A percentile compares a stretch with the other conserved stretches of the same genome.
Evolutionary conservation across 2,329 filamentous ascomycete species (phyloP).

Genomic region (Phoma sp.): DNA sequence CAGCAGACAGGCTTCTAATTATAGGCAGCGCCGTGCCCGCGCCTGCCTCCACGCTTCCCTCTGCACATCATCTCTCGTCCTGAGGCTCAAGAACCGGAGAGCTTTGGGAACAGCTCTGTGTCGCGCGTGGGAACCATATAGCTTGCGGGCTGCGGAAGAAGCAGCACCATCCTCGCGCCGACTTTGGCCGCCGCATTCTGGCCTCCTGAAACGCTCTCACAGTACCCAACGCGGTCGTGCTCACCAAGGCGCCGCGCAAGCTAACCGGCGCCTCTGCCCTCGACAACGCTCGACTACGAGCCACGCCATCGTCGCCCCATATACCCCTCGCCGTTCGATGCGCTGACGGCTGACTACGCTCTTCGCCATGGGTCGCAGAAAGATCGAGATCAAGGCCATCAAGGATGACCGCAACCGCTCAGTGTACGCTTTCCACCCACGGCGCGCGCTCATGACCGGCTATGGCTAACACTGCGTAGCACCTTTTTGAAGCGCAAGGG

Average conservation of each 20-base stretch:
- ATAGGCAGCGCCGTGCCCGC: slow-evolving; percentile 31
- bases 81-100: slow-evolving; percentile 35
- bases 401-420: slow-evolving; percentile 98
- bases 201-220: slow-evolving; percentile 35
- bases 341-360: slow-evolving; percentile 29
- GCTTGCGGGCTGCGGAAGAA: slow-evolving; percentile 25
- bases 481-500: slow-evolving; percentile 99
- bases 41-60: slow-evolving; percentile 31
- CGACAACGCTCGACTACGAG: slow-evolving; percentile 29
- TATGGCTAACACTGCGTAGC: slow-evolving; percentile 57
- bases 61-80: slow-evolving; percentile 34
- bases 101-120: slow-evolving; percentile 21
- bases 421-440: slow-evolving; percentile 70
- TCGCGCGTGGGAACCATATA: slow-evolving; percentile 38
- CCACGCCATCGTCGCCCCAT: slow-evolving; percentile 20
- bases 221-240: slow-evolving; percentile 23
- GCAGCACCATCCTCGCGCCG: slow-evolving; percentile 24
- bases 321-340: slow-evolving; percentile 31
- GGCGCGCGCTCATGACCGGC: slow-evolving; percentile 22
- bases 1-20: slow-evolving; percentile 35
- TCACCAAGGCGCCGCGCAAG: slow-evolving; percentile 30
- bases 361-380: slow-evolving; percentile 85
- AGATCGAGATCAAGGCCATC: slow-evolving; percentile 99
- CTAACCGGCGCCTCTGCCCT: slow-evolving; percentile 34
- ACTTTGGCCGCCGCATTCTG: slow-evolving; percentile 28